A percentile compares a stretch with the other conserved stretches of the same genome.
Evolutionary conservation across 176 grass and related monocot species (phyloP).

Genomic region (Cenchrus purpureus): DNA sequence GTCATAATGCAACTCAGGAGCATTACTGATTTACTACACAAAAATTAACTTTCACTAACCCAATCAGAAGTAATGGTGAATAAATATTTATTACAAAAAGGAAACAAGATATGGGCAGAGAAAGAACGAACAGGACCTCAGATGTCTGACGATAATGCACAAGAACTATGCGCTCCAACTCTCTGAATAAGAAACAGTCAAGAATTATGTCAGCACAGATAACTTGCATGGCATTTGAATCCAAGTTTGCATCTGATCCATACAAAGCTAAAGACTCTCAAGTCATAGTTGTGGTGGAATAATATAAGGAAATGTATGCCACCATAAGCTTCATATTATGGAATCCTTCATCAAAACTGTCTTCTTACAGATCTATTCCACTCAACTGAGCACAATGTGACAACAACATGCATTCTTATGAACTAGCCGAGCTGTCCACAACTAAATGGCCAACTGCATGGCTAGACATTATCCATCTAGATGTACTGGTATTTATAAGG

Average conservation of each 20-base stretch:
- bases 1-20: background rate
- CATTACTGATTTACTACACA: background rate
- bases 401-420: slow-evolving; percentile 2
- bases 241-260: slow-evolving; percentile 27
- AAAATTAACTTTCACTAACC: slow-evolving; percentile 3
- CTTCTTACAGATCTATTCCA: slow-evolving; percentile 26
- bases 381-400: background rate
- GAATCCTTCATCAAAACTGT: slow-evolving; percentile 9
- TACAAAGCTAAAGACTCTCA: slow-evolving; percentile 6
- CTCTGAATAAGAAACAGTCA: slow-evolving; percentile 73
- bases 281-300: slow-evolving; percentile 13
- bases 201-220: slow-evolving; percentile 46
- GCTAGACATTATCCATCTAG: slow-evolving; percentile 14
- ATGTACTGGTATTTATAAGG: background rate
- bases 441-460: background rate
- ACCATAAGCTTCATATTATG: slow-evolving; percentile 14
- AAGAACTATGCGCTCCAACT: slow-evolving; percentile 93
- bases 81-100: slow-evolving; percentile 33
- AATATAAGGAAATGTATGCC: slow-evolving; percentile 25
- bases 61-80: background rate
- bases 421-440: background rate
- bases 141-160: slow-evolving; percentile 93
- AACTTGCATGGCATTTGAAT: slow-evolving; percentile 12
- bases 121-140: slow-evolving; percentile 68
- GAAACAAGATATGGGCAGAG: slow-evolving; percentile 25